Conservation (phyloP, 2,329 filamentous ascomycete genomes). For the Aspergillus spinulosporus region DNA sequence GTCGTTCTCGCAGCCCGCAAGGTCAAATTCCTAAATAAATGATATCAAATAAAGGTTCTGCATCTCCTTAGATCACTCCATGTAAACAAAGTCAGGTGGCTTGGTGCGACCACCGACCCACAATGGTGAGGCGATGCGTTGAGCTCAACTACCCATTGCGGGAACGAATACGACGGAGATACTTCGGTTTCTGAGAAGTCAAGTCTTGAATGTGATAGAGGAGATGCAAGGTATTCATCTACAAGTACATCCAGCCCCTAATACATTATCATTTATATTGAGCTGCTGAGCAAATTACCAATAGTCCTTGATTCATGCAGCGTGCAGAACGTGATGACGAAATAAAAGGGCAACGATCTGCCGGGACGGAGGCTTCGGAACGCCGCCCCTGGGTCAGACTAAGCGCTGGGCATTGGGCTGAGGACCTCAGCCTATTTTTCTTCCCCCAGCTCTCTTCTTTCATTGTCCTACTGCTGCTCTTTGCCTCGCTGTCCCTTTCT, state of each 20-base stretch:
- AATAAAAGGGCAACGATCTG: slow-evolving; percentile 24
- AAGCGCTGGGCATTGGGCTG: slow-evolving; percentile 16
- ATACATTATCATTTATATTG: no score
- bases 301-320: not conserved
- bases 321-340: slow-evolving; percentile 2
- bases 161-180: slow-evolving; percentile 10
- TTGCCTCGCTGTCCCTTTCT: slow-evolving; percentile 21
- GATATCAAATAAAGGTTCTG: no score
- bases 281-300: not conserved
- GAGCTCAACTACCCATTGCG: not conserved
- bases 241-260: not conserved
- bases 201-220: not conserved
- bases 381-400: slow-evolving; percentile 15
- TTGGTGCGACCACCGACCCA: not conserved
- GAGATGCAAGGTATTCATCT: not conserved
- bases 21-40: no score
- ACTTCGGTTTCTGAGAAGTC: not conserved
- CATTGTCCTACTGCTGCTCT: slow-evolving; percentile 13
- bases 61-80: not conserved
- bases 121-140: slow-evolving; percentile 2
- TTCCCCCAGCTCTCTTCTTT: slow-evolving; percentile 9
- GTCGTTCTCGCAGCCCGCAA: no score
- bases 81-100: slow-evolving; percentile 3
- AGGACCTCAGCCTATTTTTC: slow-evolving; percentile 20
- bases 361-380: slow-evolving; percentile 27